Conservation (phyloP, 2,329 filamentous ascomycete species). For the Pyrenophora tritici-repentis region DNA sequence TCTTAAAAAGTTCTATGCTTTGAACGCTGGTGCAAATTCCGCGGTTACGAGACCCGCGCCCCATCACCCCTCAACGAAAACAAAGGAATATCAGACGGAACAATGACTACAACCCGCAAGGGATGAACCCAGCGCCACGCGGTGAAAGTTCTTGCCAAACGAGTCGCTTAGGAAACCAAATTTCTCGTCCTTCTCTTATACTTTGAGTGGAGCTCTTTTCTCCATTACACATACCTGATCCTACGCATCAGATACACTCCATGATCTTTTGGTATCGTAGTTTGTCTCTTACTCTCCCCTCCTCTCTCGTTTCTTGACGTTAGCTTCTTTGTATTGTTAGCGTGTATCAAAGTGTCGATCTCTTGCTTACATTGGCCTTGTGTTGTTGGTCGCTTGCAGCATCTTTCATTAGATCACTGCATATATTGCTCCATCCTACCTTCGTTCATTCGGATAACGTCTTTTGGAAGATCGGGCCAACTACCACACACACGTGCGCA, state of each 20-base stretch:
- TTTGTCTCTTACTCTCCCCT: not conserved
- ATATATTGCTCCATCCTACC: not conserved
- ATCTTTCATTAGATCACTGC: not conserved
- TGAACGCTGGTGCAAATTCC: slow-evolving; percentile 2
- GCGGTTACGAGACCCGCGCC: slow-evolving; percentile 6
- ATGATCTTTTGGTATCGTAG: not conserved
- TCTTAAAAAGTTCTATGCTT: not conserved
- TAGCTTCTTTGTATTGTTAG: not conserved
- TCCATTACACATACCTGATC: not conserved
- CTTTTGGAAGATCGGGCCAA: not conserved
- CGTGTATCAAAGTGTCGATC: not conserved
- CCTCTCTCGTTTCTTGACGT: slow-evolving; percentile 1
- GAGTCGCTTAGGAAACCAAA: slow-evolving; percentile 29
- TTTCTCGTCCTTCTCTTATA: slow-evolving; percentile 12
- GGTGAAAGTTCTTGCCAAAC: slow-evolving; percentile 19
- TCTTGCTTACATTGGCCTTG: not conserved
- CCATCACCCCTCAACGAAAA: slow-evolving; percentile 1
- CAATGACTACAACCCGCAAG: slow-evolving; percentile 37
- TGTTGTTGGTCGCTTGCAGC: not conserved
- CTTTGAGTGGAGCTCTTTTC: not conserved
- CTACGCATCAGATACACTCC: slow-evolving; percentile 1
- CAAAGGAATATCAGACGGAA: slow-evolving; percentile 35
- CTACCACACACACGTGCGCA: not conserved
- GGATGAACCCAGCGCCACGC: slow-evolving; percentile 31
- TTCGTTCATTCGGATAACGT: not conserved